These are phyloP conservation scores for Saccharomycopsis vini DNA, from an alignment of 805 yeast species.

Conservation along the genomic window DNA sequence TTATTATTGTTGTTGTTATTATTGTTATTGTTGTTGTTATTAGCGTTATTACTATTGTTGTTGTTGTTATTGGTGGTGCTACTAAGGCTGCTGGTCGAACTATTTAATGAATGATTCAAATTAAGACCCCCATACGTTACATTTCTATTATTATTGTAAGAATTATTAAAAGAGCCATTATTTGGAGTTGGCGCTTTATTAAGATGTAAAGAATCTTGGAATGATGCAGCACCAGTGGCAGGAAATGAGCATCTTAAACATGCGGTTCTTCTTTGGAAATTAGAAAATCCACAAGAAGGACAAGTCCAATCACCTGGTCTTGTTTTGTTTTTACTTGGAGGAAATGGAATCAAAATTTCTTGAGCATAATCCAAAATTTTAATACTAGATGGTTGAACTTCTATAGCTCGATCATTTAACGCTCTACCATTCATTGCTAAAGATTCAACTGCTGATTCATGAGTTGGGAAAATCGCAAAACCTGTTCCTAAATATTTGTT, in stretches of 20 bases:
- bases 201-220: constrained; percentile 43
- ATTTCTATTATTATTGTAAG: constrained; percentile 3
- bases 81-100: background rate
- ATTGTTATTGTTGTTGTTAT: constrained; percentile 11
- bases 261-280: constrained; percentile 88
- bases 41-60: constrained; percentile 11
- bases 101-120: background rate
- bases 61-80: background rate
- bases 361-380: constrained; percentile 72
- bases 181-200: constrained; percentile 13
- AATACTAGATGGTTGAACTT: constrained; percentile 80
- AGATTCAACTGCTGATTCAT: constrained; percentile 79
- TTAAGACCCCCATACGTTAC: background rate
- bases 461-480: constrained; percentile 75
- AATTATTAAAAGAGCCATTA: constrained; percentile 2
- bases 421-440: constrained; percentile 70
- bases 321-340: constrained; percentile 54
- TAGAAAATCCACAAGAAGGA: constrained; percentile 90
- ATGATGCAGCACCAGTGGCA: constrained; percentile 60
- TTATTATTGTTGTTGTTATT: constrained; percentile 15
- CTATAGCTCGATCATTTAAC: constrained; percentile 58
- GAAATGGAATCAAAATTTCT: constrained; percentile 76
- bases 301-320: constrained; percentile 99
- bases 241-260: constrained; percentile 92
- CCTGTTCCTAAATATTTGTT: constrained; percentile 54